phyloP scores from a whole-genome alignment of 768 basidiomycete genomes.

The Mycena venus region DNA sequence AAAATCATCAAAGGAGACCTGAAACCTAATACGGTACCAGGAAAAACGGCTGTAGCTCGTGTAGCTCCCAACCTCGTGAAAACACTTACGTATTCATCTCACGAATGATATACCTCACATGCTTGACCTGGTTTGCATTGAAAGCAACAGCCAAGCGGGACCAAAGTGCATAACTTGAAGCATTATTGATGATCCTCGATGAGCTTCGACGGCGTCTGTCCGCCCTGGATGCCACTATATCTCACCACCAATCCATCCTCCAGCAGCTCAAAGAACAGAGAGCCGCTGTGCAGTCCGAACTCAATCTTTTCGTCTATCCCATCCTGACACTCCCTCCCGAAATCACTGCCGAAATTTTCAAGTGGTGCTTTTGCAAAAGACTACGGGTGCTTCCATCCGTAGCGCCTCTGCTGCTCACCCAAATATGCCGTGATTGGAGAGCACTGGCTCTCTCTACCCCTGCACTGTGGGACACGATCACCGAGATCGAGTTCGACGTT shows the following conservation, averaged over 20 bases:
- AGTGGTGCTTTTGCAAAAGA: not conserved
- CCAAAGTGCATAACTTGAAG: no score
- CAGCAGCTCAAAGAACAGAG: not conserved
- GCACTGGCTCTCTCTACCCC: slow-evolving; percentile 12
- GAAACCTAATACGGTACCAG: no score
- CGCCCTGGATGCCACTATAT: not conserved
- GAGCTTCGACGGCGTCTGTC: not conserved
- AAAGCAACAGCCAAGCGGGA: no score
- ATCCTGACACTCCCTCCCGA: slow-evolving; percentile 17
- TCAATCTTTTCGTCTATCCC: slow-evolving; percentile 17
- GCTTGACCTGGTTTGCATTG: no score
- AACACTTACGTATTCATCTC: no score
- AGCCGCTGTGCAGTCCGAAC: not conserved
- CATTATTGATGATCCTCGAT: not conserved
- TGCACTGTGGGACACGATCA: slow-evolving; percentile 19
- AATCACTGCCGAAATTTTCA: slow-evolving; percentile 19
- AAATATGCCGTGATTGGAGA: slow-evolving; percentile 21
- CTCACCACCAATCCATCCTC: not conserved
- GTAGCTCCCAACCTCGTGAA: no score
- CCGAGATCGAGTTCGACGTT: not conserved
- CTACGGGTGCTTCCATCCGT: not conserved
- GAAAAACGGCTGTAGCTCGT: no score
- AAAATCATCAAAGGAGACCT: no score
- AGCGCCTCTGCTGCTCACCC: slow-evolving; percentile 9
- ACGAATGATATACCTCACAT: no score